Evolutionary conservation across 2,329 filamentous ascomycete species (phyloP).

Genomic region (Fusarium poae): DNA sequence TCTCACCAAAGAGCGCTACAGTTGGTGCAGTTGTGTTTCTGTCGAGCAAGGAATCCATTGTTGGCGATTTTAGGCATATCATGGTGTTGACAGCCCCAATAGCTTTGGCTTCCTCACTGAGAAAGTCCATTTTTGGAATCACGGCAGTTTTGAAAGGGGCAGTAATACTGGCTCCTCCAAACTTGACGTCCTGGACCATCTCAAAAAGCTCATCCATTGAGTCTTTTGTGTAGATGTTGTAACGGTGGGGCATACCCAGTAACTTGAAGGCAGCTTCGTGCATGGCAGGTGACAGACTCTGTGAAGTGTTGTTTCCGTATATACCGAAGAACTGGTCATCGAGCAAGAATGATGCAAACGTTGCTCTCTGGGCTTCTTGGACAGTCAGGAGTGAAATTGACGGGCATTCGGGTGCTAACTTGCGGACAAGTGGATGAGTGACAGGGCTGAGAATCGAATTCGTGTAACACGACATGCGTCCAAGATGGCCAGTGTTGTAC

Average conservation of each 20-base stretch:
- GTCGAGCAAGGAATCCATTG: not conserved
- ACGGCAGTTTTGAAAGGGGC: constrained; percentile 6
- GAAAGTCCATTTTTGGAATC: constrained; percentile 2
- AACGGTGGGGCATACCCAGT: not conserved
- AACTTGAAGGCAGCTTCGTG: constrained; percentile 8
- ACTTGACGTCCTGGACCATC: not conserved
- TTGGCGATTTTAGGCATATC: not conserved
- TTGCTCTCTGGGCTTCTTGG: not conserved
- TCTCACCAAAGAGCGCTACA: constrained; percentile 7
- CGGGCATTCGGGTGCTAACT: not conserved
- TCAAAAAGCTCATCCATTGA: not conserved
- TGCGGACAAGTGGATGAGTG: not conserved
- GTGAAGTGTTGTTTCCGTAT: constrained; percentile 3
- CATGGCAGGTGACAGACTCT: constrained; percentile 20
- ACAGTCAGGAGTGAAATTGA: not conserved
- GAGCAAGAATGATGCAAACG: not conserved
- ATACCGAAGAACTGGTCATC: constrained; percentile 6
- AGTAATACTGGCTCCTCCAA: constrained; percentile 9
- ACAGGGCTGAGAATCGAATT: constrained; percentile 14
- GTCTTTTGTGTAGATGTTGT: not conserved
- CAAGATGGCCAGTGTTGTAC: constrained; percentile 8
- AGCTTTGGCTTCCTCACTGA: constrained; percentile 10
- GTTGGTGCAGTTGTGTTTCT: not conserved
- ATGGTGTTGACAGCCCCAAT: constrained; percentile 18
- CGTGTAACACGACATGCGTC: constrained; percentile 3